Evolutionary conservation across 495 filamentous ascomycete genomes (phyloP).

Genomic region (Mytilinidion resinicola): DNA sequence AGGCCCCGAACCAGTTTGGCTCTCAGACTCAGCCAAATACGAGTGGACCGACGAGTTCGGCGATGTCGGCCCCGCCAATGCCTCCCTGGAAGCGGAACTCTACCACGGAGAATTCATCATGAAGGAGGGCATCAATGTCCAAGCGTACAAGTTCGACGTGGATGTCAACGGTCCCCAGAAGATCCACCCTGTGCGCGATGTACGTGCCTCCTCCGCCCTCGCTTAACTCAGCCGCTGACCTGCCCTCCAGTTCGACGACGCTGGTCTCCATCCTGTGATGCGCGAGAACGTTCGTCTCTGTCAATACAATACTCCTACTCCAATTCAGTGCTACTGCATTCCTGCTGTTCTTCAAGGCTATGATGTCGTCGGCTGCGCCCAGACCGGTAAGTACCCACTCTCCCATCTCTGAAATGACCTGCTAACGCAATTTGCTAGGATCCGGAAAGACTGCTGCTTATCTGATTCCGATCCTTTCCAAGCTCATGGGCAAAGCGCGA

Average conservation of each 20-base stretch:
- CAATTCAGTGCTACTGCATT: slow-evolving; percentile 78
- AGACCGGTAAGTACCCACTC: slow-evolving; percentile 64
- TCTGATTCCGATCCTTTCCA: slow-evolving; percentile 79
- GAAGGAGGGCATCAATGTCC: slow-evolving; percentile 39
- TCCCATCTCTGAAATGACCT: neutral
- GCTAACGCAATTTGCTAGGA: slow-evolving; percentile 46
- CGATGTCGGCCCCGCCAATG: slow-evolving; percentile 67
- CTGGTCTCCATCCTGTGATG: slow-evolving; percentile 81
- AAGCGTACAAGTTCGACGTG: slow-evolving; percentile 48
- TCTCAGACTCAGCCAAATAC: slow-evolving; percentile 48
- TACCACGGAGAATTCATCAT: slow-evolving; percentile 53
- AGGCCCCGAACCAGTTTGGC: slow-evolving; percentile 33
- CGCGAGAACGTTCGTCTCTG: slow-evolving; percentile 66
- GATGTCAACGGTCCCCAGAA: slow-evolving; percentile 51
- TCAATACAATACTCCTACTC: slow-evolving; percentile 63
- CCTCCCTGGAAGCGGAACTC: slow-evolving; percentile 63
- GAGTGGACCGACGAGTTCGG: slow-evolving; percentile 82
- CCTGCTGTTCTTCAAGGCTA: slow-evolving; percentile 65
- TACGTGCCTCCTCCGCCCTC: slow-evolving; percentile 24
- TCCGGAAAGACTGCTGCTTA: slow-evolving; percentile 96
- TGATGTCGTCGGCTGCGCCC: slow-evolving; percentile 81
- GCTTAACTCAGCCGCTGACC: neutral
- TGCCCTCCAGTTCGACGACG: slow-evolving; percentile 44
- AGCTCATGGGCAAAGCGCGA: slow-evolving; percentile 89
- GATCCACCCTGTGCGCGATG: slow-evolving; percentile 47